Conservation (phyloP, 2,329 filamentous ascomycete species). For the Cercospora sp. region DNA sequence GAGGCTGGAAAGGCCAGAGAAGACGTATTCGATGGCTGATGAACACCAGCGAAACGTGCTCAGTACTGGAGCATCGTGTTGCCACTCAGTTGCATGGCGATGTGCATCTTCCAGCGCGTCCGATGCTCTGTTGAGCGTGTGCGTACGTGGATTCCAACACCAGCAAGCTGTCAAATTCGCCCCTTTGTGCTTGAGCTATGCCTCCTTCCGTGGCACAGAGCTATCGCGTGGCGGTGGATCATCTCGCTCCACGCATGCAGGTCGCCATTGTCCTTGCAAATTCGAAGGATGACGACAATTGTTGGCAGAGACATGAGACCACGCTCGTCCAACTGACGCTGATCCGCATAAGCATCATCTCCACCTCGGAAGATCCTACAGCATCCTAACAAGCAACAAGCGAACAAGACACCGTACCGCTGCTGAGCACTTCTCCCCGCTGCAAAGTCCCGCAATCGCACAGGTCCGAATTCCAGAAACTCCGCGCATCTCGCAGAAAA, state of each 20-base stretch:
- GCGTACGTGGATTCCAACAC: not conserved
- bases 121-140: not conserved
- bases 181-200: not conserved
- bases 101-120: not conserved
- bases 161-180: not conserved
- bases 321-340: no score
- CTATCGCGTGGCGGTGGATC: constrained; percentile 1
- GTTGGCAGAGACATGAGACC: not conserved
- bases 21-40: not conserved
- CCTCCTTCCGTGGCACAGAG: not conserved
- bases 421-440: not conserved
- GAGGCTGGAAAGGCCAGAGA: constrained; percentile 11
- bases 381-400: not conserved
- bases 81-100: not conserved
- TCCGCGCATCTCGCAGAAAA: not conserved
- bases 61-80: not conserved
- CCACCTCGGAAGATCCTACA: not conserved
- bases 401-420: not conserved
- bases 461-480: not conserved
- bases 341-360: not conserved
- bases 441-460: not conserved
- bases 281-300: not conserved
- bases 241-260: not conserved
- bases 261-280: not conserved
- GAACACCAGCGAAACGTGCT: constrained; percentile 8